Conservation (phyloP, 495 filamentous ascomycete genomes). For the Haplographium delicatum region DNA sequence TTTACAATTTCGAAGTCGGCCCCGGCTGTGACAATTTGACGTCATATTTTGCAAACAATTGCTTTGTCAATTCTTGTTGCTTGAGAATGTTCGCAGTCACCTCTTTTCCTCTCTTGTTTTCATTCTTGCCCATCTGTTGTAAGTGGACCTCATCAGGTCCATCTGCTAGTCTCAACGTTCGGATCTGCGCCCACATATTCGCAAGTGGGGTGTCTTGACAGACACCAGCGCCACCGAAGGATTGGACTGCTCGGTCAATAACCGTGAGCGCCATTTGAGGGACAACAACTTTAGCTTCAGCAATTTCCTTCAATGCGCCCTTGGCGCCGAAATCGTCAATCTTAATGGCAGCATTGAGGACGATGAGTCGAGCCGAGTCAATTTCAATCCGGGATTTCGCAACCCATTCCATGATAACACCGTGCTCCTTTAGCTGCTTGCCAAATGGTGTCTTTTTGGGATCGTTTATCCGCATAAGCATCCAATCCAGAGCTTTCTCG, state of each 20-base stretch:
- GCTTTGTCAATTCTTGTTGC: conserved; percentile 60
- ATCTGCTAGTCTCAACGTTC: conserved; percentile 81
- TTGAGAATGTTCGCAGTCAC: conserved; percentile 56
- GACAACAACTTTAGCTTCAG: conserved; percentile 80
- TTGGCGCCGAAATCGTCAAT: conserved; percentile 81
- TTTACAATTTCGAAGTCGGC: conserved; percentile 35
- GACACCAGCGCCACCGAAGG: conserved; percentile 79
- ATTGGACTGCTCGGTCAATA: conserved; percentile 83
- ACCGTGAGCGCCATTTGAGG: conserved; percentile 71
- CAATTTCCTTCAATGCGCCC: conserved; percentile 75
- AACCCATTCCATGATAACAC: conserved; percentile 91
- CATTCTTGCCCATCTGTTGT: conserved; percentile 81
- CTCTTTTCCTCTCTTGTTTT: conserved; percentile 66
- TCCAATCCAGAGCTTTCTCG: conserved; percentile 80
- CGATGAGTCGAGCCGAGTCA: conserved; percentile 77
- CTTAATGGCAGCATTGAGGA: conserved; percentile 85
- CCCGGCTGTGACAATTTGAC: conserved; percentile 45
- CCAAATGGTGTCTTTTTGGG: conserved; percentile 81
- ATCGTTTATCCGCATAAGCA: conserved; percentile 86
- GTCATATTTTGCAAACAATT: conserved; percentile 58
- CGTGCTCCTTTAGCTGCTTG: conserved; percentile 71
- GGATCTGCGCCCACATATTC: conserved; percentile 76
- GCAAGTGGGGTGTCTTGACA: conserved; percentile 89
- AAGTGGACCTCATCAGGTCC: conserved; percentile 93
- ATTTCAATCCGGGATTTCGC: conserved; percentile 86